These are phyloP conservation scores for Vararia minispora DNA, from an alignment of 768 basidiomycete species.

Conservation along the genomic window DNA sequence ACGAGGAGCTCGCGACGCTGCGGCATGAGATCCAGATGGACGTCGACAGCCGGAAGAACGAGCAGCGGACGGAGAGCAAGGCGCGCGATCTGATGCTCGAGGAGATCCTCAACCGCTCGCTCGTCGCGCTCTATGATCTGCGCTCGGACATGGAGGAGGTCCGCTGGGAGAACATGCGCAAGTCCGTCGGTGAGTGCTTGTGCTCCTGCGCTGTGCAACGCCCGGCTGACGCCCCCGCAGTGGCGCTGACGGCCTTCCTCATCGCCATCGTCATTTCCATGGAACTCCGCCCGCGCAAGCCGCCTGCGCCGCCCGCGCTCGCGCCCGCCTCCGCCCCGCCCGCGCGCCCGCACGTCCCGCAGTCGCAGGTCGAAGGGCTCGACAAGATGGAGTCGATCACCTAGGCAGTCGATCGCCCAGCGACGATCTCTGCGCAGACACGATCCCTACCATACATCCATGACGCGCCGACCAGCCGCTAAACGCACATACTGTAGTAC, in stretches of 20 bases:
- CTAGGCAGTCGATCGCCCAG: background rate
- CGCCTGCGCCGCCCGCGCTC: constrained; percentile 23
- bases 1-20: constrained; percentile 79
- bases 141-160: constrained; percentile 76
- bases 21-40: constrained; percentile 99
- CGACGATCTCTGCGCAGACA: too few species aligned
- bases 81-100: constrained; percentile 77
- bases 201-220: background rate
- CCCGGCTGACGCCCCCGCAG: constrained; percentile 22
- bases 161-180: constrained; percentile 84
- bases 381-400: constrained; percentile 6
- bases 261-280: constrained; percentile 57
- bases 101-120: constrained; percentile 65
- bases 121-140: constrained; percentile 66
- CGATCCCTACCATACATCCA: too few species aligned
- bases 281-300: constrained; percentile 45
- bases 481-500: constrained; percentile 1
- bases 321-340: constrained; percentile 13
- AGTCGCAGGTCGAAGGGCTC: constrained; percentile 2
- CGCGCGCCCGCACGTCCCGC: constrained; percentile 1
- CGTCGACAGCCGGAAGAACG: constrained; percentile 86
- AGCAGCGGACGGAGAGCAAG: constrained; percentile 76
- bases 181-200: constrained; percentile 54
- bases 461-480: background rate
- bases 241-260: constrained; percentile 53